Conservation (phyloP, 345 rosid genomes). For the Citrus unshiu region DNA sequence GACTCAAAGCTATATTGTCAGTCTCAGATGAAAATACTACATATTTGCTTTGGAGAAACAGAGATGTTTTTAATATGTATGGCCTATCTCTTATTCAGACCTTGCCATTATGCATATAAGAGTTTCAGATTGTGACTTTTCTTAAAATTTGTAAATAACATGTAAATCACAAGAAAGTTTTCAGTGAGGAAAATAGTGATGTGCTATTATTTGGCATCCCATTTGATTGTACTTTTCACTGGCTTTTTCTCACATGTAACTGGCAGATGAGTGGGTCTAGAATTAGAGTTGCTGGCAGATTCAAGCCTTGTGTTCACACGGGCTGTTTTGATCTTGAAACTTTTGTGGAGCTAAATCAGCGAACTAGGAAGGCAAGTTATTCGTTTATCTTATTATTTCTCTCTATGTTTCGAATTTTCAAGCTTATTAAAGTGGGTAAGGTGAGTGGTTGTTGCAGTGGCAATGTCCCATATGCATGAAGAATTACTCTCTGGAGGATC, state of each 20-base stretch:
- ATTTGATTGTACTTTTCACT: not conserved
- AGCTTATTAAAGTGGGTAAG: not conserved
- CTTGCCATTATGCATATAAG: not conserved
- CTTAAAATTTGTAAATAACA: too few relatives aligned
- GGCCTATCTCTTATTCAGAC: not conserved
- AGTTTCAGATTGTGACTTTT: not conserved
- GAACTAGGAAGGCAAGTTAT: conserved; percentile 31
- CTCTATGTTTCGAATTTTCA: not conserved
- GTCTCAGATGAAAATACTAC: not conserved
- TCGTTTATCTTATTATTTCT: not conserved
- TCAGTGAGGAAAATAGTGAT: not conserved
- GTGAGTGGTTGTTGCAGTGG: conserved; percentile 26
- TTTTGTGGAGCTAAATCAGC: conserved; percentile 29
- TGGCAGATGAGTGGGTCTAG: conserved; percentile 36
- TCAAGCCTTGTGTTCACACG: conserved; percentile 29
- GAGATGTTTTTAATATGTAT: not conserved
- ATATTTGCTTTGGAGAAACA: not conserved
- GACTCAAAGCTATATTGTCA: not conserved
- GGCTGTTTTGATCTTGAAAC: conserved; percentile 38
- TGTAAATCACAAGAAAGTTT: not conserved
- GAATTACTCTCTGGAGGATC: conserved; percentile 30
- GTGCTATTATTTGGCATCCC: not conserved
- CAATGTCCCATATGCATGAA: conserved; percentile 36
- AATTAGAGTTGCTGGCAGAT: conserved; percentile 35
- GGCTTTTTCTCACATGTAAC: not conserved